Evolutionary conservation across 2,329 filamentous ascomycete species (phyloP).

Genomic region (Rosellinia necatrix): DNA sequence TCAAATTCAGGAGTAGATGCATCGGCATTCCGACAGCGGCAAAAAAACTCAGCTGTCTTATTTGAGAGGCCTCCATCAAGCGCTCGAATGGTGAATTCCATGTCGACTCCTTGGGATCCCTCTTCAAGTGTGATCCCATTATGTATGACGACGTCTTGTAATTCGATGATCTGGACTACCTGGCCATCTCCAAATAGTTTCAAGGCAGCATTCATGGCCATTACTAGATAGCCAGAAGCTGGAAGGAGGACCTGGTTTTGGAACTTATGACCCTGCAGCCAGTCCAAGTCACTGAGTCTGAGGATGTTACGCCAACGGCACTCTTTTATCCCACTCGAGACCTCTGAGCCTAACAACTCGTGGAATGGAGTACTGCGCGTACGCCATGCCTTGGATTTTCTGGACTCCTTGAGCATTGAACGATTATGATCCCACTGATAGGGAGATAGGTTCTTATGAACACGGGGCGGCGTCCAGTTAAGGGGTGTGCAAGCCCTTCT

Average conservation of each 20-base stretch:
- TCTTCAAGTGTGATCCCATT: not conserved
- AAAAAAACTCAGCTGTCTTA: too few species aligned
- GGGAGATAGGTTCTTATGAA: not conserved
- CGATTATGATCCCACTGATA: conserved; percentile 2
- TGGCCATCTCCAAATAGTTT: not conserved
- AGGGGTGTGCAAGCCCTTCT: not conserved
- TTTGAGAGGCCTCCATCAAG: too few species aligned
- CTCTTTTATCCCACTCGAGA: not conserved
- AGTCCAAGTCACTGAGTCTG: conserved; percentile 7
- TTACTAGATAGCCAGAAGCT: conserved; percentile 26
- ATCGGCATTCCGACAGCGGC: too few species aligned
- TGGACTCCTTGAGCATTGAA: not conserved
- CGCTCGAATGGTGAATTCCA: too few species aligned
- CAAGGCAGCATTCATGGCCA: conserved; percentile 19
- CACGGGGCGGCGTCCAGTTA: not conserved
- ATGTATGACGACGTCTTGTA: not conserved
- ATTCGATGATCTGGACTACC: conserved; percentile 11
- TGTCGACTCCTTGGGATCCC: too few species aligned
- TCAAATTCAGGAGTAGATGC: too few species aligned
- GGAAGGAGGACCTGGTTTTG: conserved; percentile 26
- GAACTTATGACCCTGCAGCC: conserved; percentile 25
- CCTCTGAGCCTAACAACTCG: not conserved
- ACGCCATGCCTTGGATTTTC: not conserved
- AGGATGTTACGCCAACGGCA: conserved; percentile 23
- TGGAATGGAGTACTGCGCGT: not conserved